These are phyloP conservation scores for Arthromyces matolae DNA, from an alignment of 768 basidiomycete species.

Conservation along the genomic window DNA sequence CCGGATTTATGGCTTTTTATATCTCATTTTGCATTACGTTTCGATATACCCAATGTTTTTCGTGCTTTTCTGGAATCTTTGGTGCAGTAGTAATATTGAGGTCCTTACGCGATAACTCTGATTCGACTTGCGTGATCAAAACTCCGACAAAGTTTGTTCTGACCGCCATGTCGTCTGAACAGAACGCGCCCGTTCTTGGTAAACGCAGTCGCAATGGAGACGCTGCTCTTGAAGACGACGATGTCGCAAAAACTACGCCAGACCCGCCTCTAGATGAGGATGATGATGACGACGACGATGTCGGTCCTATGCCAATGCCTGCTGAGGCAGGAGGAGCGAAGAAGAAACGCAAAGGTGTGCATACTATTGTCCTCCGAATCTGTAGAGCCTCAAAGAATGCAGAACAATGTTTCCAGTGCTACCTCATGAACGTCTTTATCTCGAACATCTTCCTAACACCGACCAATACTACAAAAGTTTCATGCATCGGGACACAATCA, in stretches of 20 bases:
- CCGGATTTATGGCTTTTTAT: no score
- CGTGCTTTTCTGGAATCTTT: no score
- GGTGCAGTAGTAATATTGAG: not conserved
- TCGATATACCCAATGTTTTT: no score
- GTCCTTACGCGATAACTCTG: not conserved
- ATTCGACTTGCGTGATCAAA: not conserved
- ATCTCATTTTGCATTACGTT: no score
- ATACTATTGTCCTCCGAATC: conserved; percentile 12
- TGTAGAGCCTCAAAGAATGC: conserved; percentile 30
- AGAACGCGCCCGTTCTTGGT: conserved; percentile 55
- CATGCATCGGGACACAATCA: conserved; percentile 94
- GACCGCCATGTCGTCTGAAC: conserved; percentile 40
- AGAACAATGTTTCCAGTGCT: conserved; percentile 57
- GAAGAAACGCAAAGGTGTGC: conserved; percentile 83
- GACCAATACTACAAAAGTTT: conserved; percentile 97
- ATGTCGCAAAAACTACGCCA: conserved; percentile 10
- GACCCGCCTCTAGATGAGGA: conserved; percentile 35
- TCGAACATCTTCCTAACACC: conserved; percentile 87
- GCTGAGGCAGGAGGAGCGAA: conserved; percentile 44
- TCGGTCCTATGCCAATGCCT: conserved; percentile 87
- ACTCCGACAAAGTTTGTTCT: conserved; percentile 11
- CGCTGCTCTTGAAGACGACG: conserved; percentile 18
- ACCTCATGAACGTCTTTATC: conserved; percentile 88
- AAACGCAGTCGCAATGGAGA: conserved; percentile 52
- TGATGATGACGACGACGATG: conserved; percentile 74